Evolutionary conservation across 495 filamentous ascomycete genomes (phyloP), one percentile per base, ranked within the genome.

Genomic region (Tuber aestivum): DNA sequence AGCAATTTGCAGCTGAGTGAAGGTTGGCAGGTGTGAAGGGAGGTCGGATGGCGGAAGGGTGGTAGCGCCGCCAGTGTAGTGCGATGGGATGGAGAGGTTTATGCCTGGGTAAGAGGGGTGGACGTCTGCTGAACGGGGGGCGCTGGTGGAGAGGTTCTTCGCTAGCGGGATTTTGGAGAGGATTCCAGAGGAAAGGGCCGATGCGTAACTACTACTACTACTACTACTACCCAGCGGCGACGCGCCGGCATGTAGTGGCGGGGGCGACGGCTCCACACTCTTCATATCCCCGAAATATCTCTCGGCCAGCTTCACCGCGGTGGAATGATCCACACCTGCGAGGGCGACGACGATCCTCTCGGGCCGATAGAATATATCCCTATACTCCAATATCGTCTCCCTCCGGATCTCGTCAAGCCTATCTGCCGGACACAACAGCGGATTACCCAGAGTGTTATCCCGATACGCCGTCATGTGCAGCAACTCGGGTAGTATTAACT

Each of bases 301-400:
- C 83, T 94, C 88, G 3, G 94, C 90, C 69, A 98, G 86, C 83
- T 87, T 87, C 69, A 98, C 89, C 37, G 95, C 95, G 79, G 93
- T 88, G 4, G 87, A 85, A 79, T 99, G 95, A 37, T 91, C 85
- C 41, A 99, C 92, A 41, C 95, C 95, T 16, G 95, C 95, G 84
- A 99, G 97, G 0, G 95, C 95, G 69, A 99, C 89, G 1, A 98
- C 96, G 76, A 96, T 94, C 37, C 93, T 86, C 79, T 97, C 94
- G 0, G 95, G 95, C 42, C 89, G 89, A 85, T 92, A 97, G 80
- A 99, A 97, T 0, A 90, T 85, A 73, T 91, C 87, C 70, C 95
- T 86, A 81, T 99, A 99, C 10, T 90, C 88, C 77, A 92, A 87
- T 56, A 99, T 90, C 4, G 91, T 87, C 0, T 86, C 85, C 80